Percentiles rank a stretch among this genome's conserved stretches.
Conservation (phyloP, 495 filamentous ascomycete species). For the Rhizodiscina lignyota region DNA sequence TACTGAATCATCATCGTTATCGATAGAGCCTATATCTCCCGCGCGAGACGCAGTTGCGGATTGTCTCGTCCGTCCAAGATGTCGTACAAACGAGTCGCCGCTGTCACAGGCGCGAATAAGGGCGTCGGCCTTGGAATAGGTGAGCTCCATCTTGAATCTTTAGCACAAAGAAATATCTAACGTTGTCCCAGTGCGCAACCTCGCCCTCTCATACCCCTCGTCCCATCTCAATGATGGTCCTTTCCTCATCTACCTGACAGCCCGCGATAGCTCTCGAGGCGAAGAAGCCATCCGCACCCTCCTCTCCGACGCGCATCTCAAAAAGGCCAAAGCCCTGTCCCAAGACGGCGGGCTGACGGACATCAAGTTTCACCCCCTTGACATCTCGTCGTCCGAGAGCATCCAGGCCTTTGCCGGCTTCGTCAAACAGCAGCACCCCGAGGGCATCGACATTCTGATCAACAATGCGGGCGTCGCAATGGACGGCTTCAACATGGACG, state of each 20-base stretch:
- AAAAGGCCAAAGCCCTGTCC: conserved; percentile 23
- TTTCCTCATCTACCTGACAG: conserved; percentile 34
- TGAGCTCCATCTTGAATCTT: conserved; percentile 1
- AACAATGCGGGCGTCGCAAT: conserved; percentile 31
- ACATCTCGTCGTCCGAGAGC: conserved; percentile 26
- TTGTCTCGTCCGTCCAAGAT: too few relatives aligned
- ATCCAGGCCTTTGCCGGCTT: conserved; percentile 23
- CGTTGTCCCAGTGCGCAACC: conserved; percentile 22
- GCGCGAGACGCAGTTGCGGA: too few relatives aligned
- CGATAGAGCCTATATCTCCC: too few relatives aligned
- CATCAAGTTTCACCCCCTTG: conserved; percentile 26
- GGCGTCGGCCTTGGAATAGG: conserved; percentile 14
- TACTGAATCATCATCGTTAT: too few relatives aligned
- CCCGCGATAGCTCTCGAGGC: conserved; percentile 25
- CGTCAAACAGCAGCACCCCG: conserved; percentile 25
- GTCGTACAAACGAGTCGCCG: conserved; percentile 18
- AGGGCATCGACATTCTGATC: conserved; percentile 31
- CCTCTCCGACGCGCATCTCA: conserved; percentile 22
- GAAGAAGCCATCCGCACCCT: conserved; percentile 25
- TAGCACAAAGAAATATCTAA: conserved; percentile 1
- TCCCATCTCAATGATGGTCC: conserved; percentile 26
- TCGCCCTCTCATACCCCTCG: conserved; percentile 30
- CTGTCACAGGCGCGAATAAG: conserved; percentile 29
- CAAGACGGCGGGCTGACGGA: conserved; percentile 25
- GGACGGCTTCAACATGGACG: conserved; percentile 25